These are phyloP conservation scores for Penicillium argentinense DNA, from an alignment of 495 filamentous ascomycete genomes.

Conservation along the genomic window DNA sequence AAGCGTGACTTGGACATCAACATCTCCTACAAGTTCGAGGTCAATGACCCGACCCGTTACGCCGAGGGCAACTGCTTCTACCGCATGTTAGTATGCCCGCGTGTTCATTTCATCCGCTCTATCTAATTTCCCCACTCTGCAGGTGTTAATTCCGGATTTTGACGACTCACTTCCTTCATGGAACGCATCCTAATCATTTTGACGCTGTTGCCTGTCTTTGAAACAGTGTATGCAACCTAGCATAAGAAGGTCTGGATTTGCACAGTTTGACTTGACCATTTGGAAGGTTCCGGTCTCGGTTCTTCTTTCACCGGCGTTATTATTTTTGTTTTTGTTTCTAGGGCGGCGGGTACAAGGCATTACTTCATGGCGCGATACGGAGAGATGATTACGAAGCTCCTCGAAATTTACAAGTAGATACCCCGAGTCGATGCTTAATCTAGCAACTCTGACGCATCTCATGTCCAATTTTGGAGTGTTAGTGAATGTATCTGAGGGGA, in stretches of 20 bases:
- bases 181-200: constrained; percentile 15
- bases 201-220: constrained; percentile 22
- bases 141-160: constrained; percentile 46
- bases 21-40: constrained; percentile 78
- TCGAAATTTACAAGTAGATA: constrained; percentile 51
- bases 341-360: constrained; percentile 46
- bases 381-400: constrained; percentile 50
- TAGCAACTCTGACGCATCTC: constrained; percentile 42
- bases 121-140: constrained; percentile 25
- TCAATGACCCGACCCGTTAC: constrained; percentile 64
- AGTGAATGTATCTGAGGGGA: neutral
- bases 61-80: constrained; percentile 75
- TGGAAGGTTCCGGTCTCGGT: constrained; percentile 26
- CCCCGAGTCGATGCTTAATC: constrained; percentile 55
- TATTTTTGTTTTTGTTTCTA: too few species aligned
- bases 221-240: constrained; percentile 31
- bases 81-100: constrained; percentile 68
- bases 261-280: constrained; percentile 24
- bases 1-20: constrained; percentile 91
- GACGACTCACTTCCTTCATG: constrained; percentile 12
- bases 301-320: constrained; percentile 34
- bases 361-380: constrained; percentile 49
- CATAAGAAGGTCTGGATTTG: constrained; percentile 28
- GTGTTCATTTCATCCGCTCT: neutral
- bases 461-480: constrained; percentile 19